phyloP scores from a whole-genome alignment of 78 protist species.

The Dictyostelium firmibasis region DNA sequence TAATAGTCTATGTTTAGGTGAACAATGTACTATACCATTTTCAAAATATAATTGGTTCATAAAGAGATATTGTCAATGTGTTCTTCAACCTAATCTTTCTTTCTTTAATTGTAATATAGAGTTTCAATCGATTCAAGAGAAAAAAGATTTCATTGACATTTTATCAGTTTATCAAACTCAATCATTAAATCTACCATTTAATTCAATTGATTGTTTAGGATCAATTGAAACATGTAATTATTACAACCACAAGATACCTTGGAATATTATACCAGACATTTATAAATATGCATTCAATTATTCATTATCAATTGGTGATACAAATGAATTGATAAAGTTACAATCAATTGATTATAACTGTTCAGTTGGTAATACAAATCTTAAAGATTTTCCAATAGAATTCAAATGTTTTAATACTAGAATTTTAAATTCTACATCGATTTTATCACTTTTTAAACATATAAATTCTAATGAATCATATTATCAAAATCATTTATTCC shows the following conservation, averaged over 20 bases:
- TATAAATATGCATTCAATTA: not conserved
- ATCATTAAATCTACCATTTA: not conserved
- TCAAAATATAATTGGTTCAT: not conserved
- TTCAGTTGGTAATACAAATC: not conserved
- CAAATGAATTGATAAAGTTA: not conserved
- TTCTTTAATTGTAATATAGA: not conserved
- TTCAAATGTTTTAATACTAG: not conserved
- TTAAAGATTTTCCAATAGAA: not conserved
- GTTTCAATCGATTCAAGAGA: not conserved
- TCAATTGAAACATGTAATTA: not conserved
- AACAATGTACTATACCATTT: not conserved
- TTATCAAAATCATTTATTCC: not conserved
- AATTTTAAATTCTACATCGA: not conserved
- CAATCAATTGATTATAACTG: not conserved
- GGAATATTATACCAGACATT: not conserved
- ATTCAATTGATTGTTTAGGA: not conserved
- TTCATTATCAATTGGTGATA: not conserved
- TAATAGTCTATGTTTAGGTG: not conserved
- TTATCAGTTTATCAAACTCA: conserved; percentile 1
- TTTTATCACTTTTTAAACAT: not conserved
- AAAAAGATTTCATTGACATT: not conserved
- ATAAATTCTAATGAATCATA: not conserved
- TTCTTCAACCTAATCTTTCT: not conserved
- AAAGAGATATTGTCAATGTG: not conserved
- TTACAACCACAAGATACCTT: not conserved